phyloP scores from a whole-genome alignment of 768 basidiomycete genomes.

The Tricholoma flavovirens region DNA sequence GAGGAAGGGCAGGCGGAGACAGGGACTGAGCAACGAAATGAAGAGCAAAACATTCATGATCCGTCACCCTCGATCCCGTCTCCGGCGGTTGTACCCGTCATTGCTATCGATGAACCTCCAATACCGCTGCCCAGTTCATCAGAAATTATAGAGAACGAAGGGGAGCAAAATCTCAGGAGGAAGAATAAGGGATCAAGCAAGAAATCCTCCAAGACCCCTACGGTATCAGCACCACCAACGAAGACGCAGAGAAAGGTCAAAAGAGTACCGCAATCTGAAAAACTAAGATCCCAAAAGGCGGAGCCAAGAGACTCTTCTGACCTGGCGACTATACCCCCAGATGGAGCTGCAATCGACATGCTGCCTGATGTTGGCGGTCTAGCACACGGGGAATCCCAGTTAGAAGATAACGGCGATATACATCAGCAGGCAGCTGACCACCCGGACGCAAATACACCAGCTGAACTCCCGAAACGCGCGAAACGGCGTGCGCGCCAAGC shows the following conservation, averaged over 20 bases:
- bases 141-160: slow-evolving; percentile 4
- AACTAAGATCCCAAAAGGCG: not conserved
- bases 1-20: slow-evolving; percentile 7
- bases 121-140: not conserved
- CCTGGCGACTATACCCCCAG: not conserved
- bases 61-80: not conserved
- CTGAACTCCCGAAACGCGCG: slow-evolving; percentile 63
- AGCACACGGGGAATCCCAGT: not conserved
- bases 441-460: not conserved
- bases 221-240: slow-evolving; percentile 6
- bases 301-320: not conserved
- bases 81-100: not conserved
- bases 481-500: slow-evolving; percentile 74
- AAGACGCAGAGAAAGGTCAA: slow-evolving; percentile 14
- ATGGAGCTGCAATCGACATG: not conserved
- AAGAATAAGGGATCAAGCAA: slow-evolving; percentile 7
- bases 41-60: not conserved
- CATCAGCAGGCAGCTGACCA: slow-evolving; percentile 5
- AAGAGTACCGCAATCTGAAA: slow-evolving; percentile 4
- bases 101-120: not conserved
- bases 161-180: slow-evolving; percentile 6
- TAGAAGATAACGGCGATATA: slow-evolving; percentile 3
- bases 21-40: not conserved
- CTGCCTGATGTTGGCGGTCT: not conserved
- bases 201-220: not conserved